Percentiles rank a stretch among this genome's conserved stretches.
Conservation (phyloP, 2,329 filamentous ascomycete genomes). For the Phialophora verrucosa region DNA sequence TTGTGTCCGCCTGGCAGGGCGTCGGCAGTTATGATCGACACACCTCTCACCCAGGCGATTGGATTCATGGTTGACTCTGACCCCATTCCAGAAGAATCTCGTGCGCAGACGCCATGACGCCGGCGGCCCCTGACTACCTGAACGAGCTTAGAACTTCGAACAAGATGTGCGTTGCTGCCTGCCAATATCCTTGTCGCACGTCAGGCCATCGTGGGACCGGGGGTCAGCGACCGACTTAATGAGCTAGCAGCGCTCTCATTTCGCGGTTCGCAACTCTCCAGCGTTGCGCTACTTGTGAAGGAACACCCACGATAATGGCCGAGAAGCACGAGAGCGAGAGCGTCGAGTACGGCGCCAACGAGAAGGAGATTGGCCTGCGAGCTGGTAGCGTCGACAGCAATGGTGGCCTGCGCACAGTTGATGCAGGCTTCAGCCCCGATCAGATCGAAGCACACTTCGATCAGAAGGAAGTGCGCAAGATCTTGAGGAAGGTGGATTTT, state of each 20-base stretch:
- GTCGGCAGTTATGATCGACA: conserved; percentile 16
- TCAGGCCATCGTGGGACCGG: neutral
- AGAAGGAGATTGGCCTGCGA: conserved; percentile 19
- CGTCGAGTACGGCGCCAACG: conserved; percentile 18
- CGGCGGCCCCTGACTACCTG: neutral
- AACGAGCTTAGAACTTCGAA: neutral
- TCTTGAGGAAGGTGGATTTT: conserved; percentile 25
- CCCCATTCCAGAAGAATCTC: neutral
- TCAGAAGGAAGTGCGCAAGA: conserved; percentile 13
- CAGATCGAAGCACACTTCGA: conserved; percentile 10
- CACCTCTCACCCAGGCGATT: conserved; percentile 1
- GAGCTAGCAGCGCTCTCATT: conserved; percentile 4
- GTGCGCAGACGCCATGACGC: neutral
- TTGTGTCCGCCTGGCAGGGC: neutral
- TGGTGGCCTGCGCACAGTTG: conserved; percentile 15
- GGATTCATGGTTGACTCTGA: conserved; percentile 1
- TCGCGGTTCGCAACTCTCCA: neutral
- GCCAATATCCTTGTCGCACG: conserved; percentile 19
- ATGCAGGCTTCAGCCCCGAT: conserved; percentile 14
- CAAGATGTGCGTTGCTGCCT: conserved; percentile 3
- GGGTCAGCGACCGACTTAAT: neutral
- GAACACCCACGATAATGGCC: neutral
- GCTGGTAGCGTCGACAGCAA: neutral
- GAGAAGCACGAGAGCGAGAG: conserved; percentile 10
- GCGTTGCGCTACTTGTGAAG: neutral